Conservation (phyloP, 192 early-diverging fungal genomes). For the Pilobolus umbonatus region DNA sequence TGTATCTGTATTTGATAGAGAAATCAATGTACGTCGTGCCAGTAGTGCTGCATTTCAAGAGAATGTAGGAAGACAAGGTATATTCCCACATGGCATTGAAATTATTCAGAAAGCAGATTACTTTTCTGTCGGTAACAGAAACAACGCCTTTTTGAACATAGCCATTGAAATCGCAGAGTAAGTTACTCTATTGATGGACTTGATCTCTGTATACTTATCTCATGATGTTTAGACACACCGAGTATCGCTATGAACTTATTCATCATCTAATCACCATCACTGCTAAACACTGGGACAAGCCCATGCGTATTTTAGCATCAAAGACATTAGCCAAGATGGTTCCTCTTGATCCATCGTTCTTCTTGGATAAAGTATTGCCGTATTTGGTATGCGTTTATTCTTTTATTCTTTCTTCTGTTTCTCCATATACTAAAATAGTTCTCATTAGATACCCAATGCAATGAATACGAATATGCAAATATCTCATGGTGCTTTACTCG, state of each 20-base stretch:
- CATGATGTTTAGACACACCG: conserved; percentile 10
- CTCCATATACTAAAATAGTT: neutral
- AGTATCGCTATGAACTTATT: conserved; percentile 73
- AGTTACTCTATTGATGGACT: neutral
- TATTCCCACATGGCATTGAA: conserved; percentile 92
- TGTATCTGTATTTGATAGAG: conserved; percentile 85
- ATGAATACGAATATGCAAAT: conserved; percentile 42
- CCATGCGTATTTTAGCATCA: conserved; percentile 73
- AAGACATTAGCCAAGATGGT: conserved; percentile 66
- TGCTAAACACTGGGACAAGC: conserved; percentile 83
- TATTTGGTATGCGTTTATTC: conserved; percentile 42
- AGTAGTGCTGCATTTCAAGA: conserved; percentile 97
- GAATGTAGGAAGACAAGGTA: conserved; percentile 84
- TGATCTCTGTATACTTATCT: neutral
- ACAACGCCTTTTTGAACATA: conserved; percentile 66
- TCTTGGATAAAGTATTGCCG: conserved; percentile 51
- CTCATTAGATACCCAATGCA: conserved; percentile 40
- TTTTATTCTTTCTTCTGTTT: neutral
- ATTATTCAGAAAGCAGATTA: conserved; percentile 91
- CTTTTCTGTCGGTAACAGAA: conserved; percentile 84
- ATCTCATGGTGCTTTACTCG: conserved; percentile 59
- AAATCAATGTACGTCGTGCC: conserved; percentile 88
- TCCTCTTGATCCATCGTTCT: conserved; percentile 50
- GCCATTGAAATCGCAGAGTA: conserved; percentile 71
- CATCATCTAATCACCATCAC: conserved; percentile 63